Conservation (phyloP, 805 yeast species). For the Saturnispora ahearnii region DNA sequence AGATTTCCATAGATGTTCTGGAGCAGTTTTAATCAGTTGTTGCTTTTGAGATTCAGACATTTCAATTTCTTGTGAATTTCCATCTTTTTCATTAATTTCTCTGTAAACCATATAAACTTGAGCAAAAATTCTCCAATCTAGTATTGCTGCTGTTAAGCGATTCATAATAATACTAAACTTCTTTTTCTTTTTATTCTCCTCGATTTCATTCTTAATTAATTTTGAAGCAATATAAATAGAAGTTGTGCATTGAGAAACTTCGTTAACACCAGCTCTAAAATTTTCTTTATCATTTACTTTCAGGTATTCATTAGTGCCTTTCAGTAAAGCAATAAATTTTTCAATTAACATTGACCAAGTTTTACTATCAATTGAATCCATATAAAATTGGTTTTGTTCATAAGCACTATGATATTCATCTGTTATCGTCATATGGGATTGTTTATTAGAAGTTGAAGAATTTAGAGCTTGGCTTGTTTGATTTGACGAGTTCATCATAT, state of each 20-base stretch:
- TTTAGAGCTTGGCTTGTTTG: neutral
- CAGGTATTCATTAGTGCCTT: conserved; percentile 42
- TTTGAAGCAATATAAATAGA: conserved; percentile 48
- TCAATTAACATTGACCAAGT: conserved; percentile 51
- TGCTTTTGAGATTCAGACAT: neutral
- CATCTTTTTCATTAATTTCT: neutral
- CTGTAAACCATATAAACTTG: conserved; percentile 40
- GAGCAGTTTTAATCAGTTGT: neutral
- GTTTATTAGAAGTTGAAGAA: neutral
- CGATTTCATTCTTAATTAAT: conserved; percentile 43
- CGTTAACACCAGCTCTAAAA: conserved; percentile 46
- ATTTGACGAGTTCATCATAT: neutral
- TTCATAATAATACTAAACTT: conserved; percentile 42
- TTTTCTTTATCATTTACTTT: conserved; percentile 40
- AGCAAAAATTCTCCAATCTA: conserved; percentile 60
- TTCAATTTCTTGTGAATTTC: neutral
- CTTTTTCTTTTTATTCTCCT: conserved; percentile 36
- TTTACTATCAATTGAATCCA: conserved; percentile 39
- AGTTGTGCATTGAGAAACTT: conserved; percentile 43
- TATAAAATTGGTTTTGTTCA: conserved; percentile 4
- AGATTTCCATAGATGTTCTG: neutral
- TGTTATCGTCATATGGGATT: neutral
- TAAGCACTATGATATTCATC: neutral
- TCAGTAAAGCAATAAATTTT: conserved; percentile 39
- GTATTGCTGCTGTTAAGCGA: conserved; percentile 43